Evolutionary conservation across 495 filamentous ascomycete genomes (phyloP).

Genomic region (Podospora anserina): DNA sequence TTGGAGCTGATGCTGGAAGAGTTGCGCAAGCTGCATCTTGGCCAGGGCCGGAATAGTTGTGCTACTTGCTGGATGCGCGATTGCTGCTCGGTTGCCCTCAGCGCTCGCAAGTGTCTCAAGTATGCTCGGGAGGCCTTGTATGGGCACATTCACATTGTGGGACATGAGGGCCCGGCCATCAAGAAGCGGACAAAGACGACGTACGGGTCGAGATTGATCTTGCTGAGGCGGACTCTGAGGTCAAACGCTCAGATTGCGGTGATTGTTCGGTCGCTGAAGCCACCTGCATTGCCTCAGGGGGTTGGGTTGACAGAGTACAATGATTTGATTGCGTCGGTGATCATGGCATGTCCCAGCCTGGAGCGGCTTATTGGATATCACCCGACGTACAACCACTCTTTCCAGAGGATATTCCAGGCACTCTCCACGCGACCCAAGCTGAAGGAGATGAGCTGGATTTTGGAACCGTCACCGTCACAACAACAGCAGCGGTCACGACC

Average conservation of each 20-base stretch:
- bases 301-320: conserved; percentile 59
- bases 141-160: conserved; percentile 64
- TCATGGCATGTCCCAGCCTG: conserved; percentile 83
- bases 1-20: conserved; percentile 51
- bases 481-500: conserved; percentile 25
- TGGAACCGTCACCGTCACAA: conserved; percentile 46
- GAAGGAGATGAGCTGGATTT: conserved; percentile 77
- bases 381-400: conserved; percentile 66
- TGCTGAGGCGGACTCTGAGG: conserved; percentile 73
- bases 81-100: conserved; percentile 62
- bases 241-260: conserved; percentile 66
- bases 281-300: conserved; percentile 59
- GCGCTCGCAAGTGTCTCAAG: conserved; percentile 64
- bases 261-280: conserved; percentile 70
- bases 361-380: conserved; percentile 71
- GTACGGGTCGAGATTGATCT: conserved; percentile 64
- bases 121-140: conserved; percentile 67
- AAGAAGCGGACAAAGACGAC: conserved; percentile 67
- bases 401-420: conserved; percentile 72
- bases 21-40: conserved; percentile 47
- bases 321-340: conserved; percentile 70
- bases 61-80: conserved; percentile 78
- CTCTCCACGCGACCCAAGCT: conserved; percentile 70
- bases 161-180: conserved; percentile 61
- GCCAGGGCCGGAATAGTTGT: conserved; percentile 50